Evolutionary conservation across 2,329 filamentous ascomycete species (phyloP), one percentile per base, ranked within the genome.

Genomic region (Fusarium coicis): DNA sequence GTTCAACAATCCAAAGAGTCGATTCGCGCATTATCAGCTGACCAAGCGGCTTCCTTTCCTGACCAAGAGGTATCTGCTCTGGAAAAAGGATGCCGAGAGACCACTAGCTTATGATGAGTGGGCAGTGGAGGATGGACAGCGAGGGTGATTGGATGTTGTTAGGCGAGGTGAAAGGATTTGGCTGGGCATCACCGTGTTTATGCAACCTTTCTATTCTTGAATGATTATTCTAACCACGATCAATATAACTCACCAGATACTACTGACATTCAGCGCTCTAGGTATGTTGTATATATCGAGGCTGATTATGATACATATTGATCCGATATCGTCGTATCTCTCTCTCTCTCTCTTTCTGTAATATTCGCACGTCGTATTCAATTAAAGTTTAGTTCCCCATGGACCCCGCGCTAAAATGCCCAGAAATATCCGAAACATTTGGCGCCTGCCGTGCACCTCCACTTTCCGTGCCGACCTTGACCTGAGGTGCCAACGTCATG

Each of bases 11-110:
- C 58, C 79, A 15, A 85, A 85, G 72, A 71, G 76, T n/a, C 73
- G 76, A 11, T 85, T 85, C 57, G 80, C 82, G 32, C 72, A 69
- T 7, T 81, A 82, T 56, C 83, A 85, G 70, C 43, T 83, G 4
- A 50, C 65, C 0, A 57, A 70, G 18, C 81, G 83, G 57, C 65
- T 83, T 10, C 83, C 82, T 1, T 85, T 82, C 80, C 76, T 83
- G 37, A 73, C 80, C 21, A 73, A 46, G 23, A 53, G 28, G 19
- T 47, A 59, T 18, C 2, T 58, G 1, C 26, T 55, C 26, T 57
- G 37, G 32, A 62, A n/a, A 2, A 50, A 14, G 18, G 50, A 54
- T 23, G 43, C 11, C 1, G 55, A 73, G 40, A 52, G 47, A 23
- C 52, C 54, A 9, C 18, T 47, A 18, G 53, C 28, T 7, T 60